A percentile compares a stretch with the other conserved stretches of the same genome.
phyloP scores from a whole-genome alignment of 345 rosid species.

The Acer negundo region DNA sequence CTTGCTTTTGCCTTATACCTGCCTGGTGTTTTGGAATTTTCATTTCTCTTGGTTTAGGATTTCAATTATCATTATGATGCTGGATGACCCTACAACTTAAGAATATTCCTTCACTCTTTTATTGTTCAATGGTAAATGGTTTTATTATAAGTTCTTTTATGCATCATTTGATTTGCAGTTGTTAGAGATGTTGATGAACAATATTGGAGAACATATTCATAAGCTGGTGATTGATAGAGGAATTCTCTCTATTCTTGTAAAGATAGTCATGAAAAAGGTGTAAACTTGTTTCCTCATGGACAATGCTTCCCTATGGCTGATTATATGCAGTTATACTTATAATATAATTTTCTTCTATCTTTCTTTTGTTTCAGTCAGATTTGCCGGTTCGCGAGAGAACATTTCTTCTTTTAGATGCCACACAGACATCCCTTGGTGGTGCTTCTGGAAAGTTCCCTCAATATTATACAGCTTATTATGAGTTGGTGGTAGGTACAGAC shows the following conservation, averaged over 20 bases:
- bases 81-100: background rate
- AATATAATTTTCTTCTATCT: constrained; percentile 16
- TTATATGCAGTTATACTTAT: constrained; percentile 22
- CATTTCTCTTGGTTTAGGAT: background rate
- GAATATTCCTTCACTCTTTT: background rate
- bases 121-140: background rate
- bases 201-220: constrained; percentile 77
- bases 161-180: constrained; percentile 45
- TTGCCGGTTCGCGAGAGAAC: constrained; percentile 84
- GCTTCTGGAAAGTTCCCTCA: constrained; percentile 88
- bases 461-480: constrained; percentile 80
- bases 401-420: constrained; percentile 95
- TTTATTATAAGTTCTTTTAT: background rate
- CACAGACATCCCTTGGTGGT: constrained; percentile 94
- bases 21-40: background rate
- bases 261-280: constrained; percentile 97
- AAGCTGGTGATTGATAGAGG: constrained; percentile 77
- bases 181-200: constrained; percentile 97
- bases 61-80: background rate
- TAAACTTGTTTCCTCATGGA: constrained; percentile 21
- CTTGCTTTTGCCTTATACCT: background rate
- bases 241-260: constrained; percentile 76
- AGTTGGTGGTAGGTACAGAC: constrained; percentile 78
- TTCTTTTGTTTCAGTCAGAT: constrained; percentile 56
- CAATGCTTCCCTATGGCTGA: constrained; percentile 14